Evolutionary conservation across 108 stramenopile genomes (phyloP).

Genomic region (Poteriospumella lacustris): DNA sequence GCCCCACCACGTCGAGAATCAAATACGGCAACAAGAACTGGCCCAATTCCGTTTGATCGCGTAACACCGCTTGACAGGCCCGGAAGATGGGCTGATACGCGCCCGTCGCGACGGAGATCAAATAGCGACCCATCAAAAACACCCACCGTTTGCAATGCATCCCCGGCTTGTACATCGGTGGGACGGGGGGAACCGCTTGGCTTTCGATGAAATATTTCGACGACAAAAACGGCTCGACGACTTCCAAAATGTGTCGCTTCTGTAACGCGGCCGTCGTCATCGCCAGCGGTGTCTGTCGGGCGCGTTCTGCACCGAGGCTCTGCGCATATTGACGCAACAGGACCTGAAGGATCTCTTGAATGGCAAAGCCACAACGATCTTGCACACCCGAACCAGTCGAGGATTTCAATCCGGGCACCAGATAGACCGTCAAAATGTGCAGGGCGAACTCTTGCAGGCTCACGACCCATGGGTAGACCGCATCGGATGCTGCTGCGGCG

Average conservation of each 20-base stretch:
- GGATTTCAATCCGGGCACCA: constrained; percentile 17
- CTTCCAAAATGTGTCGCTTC: background rate
- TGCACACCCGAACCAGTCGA: background rate
- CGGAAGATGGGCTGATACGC: background rate
- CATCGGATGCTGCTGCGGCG: background rate
- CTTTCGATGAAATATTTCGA: constrained; percentile 7
- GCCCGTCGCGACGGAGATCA: background rate
- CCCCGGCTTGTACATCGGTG: too few relatives aligned
- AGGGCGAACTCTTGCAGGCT: background rate
- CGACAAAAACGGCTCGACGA: background rate
- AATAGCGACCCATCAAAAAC: constrained; percentile 14
- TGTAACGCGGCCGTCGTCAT: background rate
- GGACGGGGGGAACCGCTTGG: background rate
- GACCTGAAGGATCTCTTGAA: background rate
- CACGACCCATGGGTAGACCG: background rate
- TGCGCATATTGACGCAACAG: background rate
- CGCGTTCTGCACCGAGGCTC: background rate
- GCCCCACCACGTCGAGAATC: background rate
- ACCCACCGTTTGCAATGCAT: too few relatives aligned
- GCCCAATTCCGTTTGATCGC: background rate
- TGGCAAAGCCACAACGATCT: background rate
- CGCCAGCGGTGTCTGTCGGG: background rate
- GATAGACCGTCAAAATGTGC: background rate
- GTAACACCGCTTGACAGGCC: background rate
- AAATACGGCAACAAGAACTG: constrained; percentile 18